These are phyloP conservation scores for Xeromyces bisporus DNA, from an alignment of 495 filamentous ascomycete species.

Conservation along the genomic window DNA sequence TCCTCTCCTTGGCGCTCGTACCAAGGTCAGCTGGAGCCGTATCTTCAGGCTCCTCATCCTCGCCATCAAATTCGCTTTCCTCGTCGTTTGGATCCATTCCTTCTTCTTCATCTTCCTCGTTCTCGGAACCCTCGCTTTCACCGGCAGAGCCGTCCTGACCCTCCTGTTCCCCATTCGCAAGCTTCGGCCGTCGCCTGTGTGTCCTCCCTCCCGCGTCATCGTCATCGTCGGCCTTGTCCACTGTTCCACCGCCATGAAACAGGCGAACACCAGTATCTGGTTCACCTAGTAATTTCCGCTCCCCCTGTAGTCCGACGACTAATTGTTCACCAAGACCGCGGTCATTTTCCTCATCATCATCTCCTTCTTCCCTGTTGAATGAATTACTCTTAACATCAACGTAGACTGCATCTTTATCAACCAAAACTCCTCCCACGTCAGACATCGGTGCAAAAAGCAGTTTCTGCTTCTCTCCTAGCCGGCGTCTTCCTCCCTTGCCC, in stretches of 20 bases:
- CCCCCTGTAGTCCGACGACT: conserved; percentile 75
- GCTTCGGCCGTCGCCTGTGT: conserved; percentile 45
- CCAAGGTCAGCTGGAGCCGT: conserved; percentile 27
- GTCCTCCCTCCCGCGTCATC: conserved; percentile 53
- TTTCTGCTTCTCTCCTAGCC: conserved; percentile 90
- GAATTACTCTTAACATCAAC: conserved; percentile 58
- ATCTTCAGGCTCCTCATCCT: conserved; percentile 24
- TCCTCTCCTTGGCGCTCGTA: conserved; percentile 25
- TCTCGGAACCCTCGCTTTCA: conserved; percentile 44
- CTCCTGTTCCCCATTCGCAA: conserved; percentile 41
- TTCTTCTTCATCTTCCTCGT: conserved; percentile 30
- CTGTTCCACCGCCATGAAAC: conserved; percentile 58
- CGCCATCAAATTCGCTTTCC: conserved; percentile 10
- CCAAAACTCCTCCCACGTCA: conserved; percentile 80
- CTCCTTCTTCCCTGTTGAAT: conserved; percentile 49
- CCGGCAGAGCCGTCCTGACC: conserved; percentile 34
- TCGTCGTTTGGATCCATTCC: too few relatives aligned
- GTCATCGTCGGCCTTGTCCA: conserved; percentile 43
- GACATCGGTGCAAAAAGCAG: conserved; percentile 93
- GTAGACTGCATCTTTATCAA: conserved; percentile 68
- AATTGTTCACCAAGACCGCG: conserved; percentile 84
- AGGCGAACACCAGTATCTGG: conserved; percentile 65
- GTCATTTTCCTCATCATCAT: conserved; percentile 40
- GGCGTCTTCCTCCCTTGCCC: conserved; percentile 57
- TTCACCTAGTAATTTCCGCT: conserved; percentile 66